A percentile compares a stretch with the other conserved stretches of the same genome.
These are phyloP conservation scores for Pseudopyricularia javanii DNA, from an alignment of 2,329 filamentous ascomycete species.

Conservation along the genomic window DNA sequence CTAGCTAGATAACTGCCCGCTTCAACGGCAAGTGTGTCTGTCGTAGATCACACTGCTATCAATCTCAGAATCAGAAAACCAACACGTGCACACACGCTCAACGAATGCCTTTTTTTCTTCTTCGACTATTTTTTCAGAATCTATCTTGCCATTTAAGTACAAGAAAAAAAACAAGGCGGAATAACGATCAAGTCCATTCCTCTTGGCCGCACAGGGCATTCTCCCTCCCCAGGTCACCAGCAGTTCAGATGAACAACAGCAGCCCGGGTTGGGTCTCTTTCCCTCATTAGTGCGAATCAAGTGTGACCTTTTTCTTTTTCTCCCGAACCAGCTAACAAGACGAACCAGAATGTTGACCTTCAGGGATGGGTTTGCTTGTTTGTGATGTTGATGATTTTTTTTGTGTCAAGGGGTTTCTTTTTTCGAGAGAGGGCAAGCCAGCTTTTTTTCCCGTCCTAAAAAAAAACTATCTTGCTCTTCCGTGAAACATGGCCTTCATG, in stretches of 20 bases:
- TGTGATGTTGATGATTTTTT: slow-evolving; percentile 4
- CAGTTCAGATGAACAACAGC: too few relatives aligned
- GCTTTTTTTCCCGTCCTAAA: neutral
- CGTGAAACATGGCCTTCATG: slow-evolving; percentile 3
- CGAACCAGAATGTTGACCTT: slow-evolving; percentile 4
- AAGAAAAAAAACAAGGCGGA: slow-evolving; percentile 31
- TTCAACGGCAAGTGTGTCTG: too few relatives aligned
- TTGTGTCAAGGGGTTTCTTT: neutral
- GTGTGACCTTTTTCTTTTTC: slow-evolving; percentile 29
- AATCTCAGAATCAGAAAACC: too few relatives aligned
- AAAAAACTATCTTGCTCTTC: slow-evolving; percentile 7
- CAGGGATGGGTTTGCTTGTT: neutral
- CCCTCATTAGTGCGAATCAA: slow-evolving; percentile 88
- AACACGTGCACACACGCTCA: neutral
- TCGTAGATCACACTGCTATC: too few relatives aligned
- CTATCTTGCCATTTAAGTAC: neutral
- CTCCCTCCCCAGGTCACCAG: slow-evolving; percentile 47
- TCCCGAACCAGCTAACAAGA: neutral
- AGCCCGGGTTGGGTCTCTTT: slow-evolving; percentile 77
- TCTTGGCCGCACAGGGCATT: slow-evolving; percentile 93
- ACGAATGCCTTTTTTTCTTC: neutral
- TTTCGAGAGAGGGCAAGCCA: neutral
- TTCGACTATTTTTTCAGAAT: neutral
- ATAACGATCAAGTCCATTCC: slow-evolving; percentile 85
- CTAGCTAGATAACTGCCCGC: too few relatives aligned